Conservation (phyloP, 495 filamentous ascomycete genomes). For the Neurospora tetraspora region DNA sequence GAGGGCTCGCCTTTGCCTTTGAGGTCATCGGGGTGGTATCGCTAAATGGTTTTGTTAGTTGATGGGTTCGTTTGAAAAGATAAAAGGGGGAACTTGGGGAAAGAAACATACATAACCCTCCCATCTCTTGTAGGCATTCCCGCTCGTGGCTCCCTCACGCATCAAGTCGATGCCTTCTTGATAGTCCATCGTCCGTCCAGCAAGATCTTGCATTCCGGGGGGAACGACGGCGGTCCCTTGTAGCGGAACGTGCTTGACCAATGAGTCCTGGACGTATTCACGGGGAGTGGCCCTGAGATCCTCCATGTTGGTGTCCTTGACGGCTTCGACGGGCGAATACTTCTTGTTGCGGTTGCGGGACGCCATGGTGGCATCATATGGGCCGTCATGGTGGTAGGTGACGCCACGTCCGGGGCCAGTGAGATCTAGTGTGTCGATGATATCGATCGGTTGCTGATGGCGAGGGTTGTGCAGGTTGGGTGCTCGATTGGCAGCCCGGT, state of each 20-base stretch:
- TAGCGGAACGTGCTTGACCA: slow-evolving; percentile 68
- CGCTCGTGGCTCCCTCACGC: slow-evolving; percentile 51
- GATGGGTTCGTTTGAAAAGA: neutral
- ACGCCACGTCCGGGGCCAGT: slow-evolving; percentile 34
- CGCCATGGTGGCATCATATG: slow-evolving; percentile 74
- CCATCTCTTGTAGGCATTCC: slow-evolving; percentile 58
- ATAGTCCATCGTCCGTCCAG: slow-evolving; percentile 65
- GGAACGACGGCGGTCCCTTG: slow-evolving; percentile 74
- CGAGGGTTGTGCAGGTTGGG: slow-evolving; percentile 45
- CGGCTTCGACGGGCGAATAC: slow-evolving; percentile 66
- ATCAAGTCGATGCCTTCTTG: slow-evolving; percentile 80
- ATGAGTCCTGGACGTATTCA: slow-evolving; percentile 66
- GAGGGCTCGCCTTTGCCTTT: slow-evolving; percentile 76
- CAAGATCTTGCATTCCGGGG: slow-evolving; percentile 54
- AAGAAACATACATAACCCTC: slow-evolving; percentile 47
- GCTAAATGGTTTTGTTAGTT: slow-evolving; percentile 30
- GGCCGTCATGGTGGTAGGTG: slow-evolving; percentile 83
- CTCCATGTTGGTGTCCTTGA: slow-evolving; percentile 61
- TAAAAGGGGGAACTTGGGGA: neutral
- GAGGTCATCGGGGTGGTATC: slow-evolving; percentile 58
- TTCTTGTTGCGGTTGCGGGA: slow-evolving; percentile 56
- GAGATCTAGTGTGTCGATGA: slow-evolving; percentile 70
- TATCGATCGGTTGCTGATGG: slow-evolving; percentile 58
- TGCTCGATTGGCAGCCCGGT: slow-evolving; percentile 49
- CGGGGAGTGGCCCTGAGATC: slow-evolving; percentile 74